These are phyloP conservation scores for Dentipellis fragilis DNA, from an alignment of 768 basidiomycete species.

Conservation along the genomic window DNA sequence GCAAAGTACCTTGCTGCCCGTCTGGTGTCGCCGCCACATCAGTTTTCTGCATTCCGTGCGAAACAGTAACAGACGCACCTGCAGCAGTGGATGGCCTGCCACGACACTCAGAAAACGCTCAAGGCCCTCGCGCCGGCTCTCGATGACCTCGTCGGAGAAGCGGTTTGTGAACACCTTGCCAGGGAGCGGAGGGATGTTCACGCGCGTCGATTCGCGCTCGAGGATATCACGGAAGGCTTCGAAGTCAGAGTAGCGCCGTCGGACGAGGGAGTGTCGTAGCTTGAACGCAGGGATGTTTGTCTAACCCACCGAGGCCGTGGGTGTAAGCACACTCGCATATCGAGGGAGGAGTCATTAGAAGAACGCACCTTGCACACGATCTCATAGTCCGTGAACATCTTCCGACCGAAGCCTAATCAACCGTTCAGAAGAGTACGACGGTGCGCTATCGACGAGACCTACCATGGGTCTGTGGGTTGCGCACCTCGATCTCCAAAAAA, in stretches of 20 bases:
- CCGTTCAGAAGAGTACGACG: neutral
- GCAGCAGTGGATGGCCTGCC: conserved; percentile 92
- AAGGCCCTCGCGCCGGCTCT: conserved; percentile 80
- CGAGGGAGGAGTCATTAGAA: neutral
- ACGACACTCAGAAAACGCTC: conserved; percentile 94
- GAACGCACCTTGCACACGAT: conserved; percentile 83
- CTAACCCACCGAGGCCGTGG: conserved; percentile 26
- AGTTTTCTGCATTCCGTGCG: neutral
- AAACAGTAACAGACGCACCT: conserved; percentile 43
- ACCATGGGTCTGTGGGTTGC: conserved; percentile 97
- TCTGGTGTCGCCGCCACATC: conserved; percentile 32
- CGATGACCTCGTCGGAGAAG: conserved; percentile 97
- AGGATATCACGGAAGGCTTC: conserved; percentile 95
- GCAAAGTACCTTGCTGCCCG: conserved; percentile 93
- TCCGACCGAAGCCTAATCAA: conserved; percentile 76
- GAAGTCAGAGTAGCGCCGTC: conserved; percentile 57
- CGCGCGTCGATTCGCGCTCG: conserved; percentile 92
- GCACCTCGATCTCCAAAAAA: conserved; percentile 94
- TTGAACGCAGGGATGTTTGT: conserved; percentile 99
- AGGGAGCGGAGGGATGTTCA: conserved; percentile 94
- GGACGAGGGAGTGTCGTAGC: conserved; percentile 59
- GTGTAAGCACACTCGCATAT: neutral
- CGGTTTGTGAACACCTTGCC: conserved; percentile 98
- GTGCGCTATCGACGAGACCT: conserved; percentile 13
- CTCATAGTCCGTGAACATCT: conserved; percentile 99